Evolutionary conservation across 345 rosid species (phyloP).

Genomic region (Garcia nutans): DNA sequence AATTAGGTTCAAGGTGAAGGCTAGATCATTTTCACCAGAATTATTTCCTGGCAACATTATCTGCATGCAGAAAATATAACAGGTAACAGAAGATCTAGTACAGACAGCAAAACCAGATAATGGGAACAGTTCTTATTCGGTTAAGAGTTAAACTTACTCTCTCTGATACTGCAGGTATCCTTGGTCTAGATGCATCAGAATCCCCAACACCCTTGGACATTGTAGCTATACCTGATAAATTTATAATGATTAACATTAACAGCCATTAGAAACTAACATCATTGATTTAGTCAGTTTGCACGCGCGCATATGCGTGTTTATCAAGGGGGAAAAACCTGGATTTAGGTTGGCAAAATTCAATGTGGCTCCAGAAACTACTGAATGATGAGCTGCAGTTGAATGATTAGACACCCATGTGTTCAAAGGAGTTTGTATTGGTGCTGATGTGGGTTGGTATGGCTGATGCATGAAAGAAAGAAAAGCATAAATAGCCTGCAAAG

Average conservation of each 20-base stretch:
- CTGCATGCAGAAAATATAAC: conserved; percentile 16
- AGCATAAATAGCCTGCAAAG: background rate
- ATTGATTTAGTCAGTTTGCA: too few relatives aligned
- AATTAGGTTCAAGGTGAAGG: conserved; percentile 3
- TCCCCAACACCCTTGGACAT: conserved; percentile 27
- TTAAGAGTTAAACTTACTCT: conserved; percentile 27
- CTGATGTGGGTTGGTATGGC: conserved; percentile 19
- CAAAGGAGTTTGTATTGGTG: conserved; percentile 25
- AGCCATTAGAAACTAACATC: background rate
- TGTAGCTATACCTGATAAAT: conserved; percentile 23
- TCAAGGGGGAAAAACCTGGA: conserved; percentile 14
- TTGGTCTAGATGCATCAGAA: conserved; percentile 22
- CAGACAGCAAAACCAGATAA: background rate
- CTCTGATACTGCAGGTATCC: conserved; percentile 23
- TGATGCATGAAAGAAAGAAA: conserved; percentile 1
- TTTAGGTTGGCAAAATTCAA: conserved; percentile 18
- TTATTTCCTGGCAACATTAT: conserved; percentile 22
- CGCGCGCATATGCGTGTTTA: background rate
- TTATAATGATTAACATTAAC: background rate
- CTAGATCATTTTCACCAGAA: conserved; percentile 20
- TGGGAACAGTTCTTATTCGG: background rate
- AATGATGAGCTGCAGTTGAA: conserved; percentile 23
- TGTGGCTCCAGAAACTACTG: conserved; percentile 24
- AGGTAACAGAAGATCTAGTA: background rate
- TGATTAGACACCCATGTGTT: conserved; percentile 32